Conservation (phyloP, 2,329 filamentous ascomycete genomes). For the Diaporthe sp. region DNA sequence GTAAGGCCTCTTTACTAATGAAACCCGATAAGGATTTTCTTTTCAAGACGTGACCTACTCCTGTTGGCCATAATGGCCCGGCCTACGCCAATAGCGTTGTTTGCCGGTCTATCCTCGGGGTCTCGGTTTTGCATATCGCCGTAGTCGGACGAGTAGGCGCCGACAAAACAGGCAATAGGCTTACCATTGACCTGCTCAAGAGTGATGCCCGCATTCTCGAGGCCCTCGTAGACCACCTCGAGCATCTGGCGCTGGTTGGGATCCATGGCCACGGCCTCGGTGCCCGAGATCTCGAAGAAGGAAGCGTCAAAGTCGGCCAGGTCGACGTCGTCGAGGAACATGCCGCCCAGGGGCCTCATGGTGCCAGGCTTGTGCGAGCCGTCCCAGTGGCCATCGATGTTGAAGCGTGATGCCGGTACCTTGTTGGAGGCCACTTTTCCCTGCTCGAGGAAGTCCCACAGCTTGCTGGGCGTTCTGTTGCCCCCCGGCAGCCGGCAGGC, state of each 20-base stretch:
- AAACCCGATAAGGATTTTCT: no score
- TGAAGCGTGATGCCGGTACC: conserved; percentile 50
- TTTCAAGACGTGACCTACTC: no score
- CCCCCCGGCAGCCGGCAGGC: conserved; percentile 58
- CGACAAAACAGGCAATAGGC: conserved; percentile 37
- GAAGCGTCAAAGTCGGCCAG: conserved; percentile 51
- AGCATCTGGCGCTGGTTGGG: conserved; percentile 44
- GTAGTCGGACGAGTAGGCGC: conserved; percentile 10
- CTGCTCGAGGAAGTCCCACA: conserved; percentile 54
- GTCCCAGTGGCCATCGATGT: conserved; percentile 53
- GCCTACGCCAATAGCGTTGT: background rate
- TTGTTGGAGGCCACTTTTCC: conserved; percentile 50
- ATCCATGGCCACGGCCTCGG: conserved; percentile 44
- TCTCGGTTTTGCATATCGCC: background rate
- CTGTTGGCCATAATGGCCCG: background rate
- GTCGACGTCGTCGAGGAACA: conserved; percentile 51
- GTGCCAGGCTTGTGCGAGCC: conserved; percentile 52
- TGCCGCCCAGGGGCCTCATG: conserved; percentile 45
- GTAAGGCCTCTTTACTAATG: no score
- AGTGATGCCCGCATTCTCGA: conserved; percentile 43
- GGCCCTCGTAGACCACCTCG: conserved; percentile 43
- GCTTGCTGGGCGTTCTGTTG: conserved; percentile 48
- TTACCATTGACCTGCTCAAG: conserved; percentile 17
- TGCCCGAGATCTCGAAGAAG: conserved; percentile 45
- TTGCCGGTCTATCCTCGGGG: background rate